Evolutionary conservation across 208 protist genomes (phyloP).

Genomic region (Acanthamoeba rhysodes): DNA sequence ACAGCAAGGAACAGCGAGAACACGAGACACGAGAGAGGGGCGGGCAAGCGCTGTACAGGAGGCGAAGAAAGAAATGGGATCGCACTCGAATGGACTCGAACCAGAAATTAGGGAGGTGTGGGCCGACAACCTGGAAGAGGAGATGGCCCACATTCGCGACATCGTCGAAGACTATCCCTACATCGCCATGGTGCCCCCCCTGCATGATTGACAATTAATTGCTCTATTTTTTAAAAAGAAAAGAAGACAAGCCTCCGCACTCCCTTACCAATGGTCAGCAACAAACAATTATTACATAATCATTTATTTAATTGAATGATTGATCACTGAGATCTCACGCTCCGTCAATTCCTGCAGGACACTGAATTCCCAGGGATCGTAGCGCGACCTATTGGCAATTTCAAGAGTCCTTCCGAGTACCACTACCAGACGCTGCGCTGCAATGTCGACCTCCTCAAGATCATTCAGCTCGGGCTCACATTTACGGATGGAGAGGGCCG

Average conservation of each 20-base stretch:
- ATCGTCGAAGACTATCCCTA: conserved; percentile 97
- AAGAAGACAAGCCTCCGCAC: too few species aligned
- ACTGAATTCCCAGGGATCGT: conserved; percentile 99
- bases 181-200: conserved; percentile 88
- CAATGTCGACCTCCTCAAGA: conserved; percentile 99
- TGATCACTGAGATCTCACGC: neutral
- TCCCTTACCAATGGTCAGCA: neutral
- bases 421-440: conserved; percentile 98
- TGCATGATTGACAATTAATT: neutral
- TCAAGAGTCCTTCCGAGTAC: conserved; percentile 96
- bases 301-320: neutral
- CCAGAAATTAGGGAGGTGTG: conserved; percentile 94
- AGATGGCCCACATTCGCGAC: conserved; percentile 96
- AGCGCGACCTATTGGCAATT: conserved; percentile 96
- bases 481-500: conserved; percentile 98
- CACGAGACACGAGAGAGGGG: neutral
- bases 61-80: conserved; percentile 4
- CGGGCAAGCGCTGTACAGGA: neutral
- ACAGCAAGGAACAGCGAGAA: too few species aligned
- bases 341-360: conserved; percentile 91
- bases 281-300: neutral
- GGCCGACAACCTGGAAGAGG: conserved; percentile 97
- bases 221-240: too few species aligned
- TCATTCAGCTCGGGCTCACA: conserved; percentile 99
- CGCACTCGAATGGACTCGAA: conserved; percentile 26